Percentiles rank a stretch among this genome's conserved stretches.
phyloP scores from a whole-genome alignment of 2,329 filamentous ascomycete species.

The Aspergillus fumigatus region DNA sequence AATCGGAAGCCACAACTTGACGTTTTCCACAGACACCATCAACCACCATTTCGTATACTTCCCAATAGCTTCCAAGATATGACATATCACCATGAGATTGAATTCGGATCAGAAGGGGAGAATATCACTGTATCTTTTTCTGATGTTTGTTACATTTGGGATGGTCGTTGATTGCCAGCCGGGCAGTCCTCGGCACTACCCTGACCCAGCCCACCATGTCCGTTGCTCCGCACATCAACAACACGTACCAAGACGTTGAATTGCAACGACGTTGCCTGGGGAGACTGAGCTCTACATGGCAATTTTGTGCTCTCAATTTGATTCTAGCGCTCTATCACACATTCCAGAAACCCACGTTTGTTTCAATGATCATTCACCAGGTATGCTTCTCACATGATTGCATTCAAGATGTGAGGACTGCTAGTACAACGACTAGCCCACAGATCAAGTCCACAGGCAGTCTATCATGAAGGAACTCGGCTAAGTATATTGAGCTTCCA shows the following conservation, averaged over 20 bases:
- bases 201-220: neutral
- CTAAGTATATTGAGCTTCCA: neutral
- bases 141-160: neutral
- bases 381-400: neutral
- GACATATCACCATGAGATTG: neutral
- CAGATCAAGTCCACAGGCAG: neutral
- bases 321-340: neutral
- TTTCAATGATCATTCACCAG: neutral
- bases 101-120: neutral
- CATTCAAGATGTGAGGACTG: neutral
- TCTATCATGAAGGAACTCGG: neutral
- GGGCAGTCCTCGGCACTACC: neutral
- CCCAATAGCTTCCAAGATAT: neutral
- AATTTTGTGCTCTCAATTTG: neutral
- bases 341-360: neutral
- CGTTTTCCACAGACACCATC: neutral
- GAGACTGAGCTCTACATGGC: neutral
- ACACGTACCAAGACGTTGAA: neutral
- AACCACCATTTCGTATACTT: neutral
- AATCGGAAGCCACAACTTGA: conserved; percentile 2
- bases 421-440: neutral
- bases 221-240: neutral
- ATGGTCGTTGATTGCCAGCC: neutral
- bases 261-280: too few relatives aligned
- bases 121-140: neutral